phyloP scores from a whole-genome alignment of 768 basidiomycete species.

The Russula griseocarnosa region DNA sequence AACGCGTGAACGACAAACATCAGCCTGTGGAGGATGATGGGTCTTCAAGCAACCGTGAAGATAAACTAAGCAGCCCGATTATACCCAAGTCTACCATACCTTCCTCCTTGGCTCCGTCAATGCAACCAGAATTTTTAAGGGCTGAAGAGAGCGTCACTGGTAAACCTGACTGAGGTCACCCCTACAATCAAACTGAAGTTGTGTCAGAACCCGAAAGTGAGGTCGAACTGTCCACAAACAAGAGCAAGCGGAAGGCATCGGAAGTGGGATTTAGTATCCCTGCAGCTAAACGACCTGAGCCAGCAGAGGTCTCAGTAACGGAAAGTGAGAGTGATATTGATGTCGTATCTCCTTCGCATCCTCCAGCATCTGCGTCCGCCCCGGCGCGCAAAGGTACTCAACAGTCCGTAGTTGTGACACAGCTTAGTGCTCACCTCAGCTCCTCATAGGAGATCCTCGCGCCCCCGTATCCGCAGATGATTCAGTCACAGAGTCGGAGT shows the following conservation, averaged over 20 bases:
- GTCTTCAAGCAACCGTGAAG: constrained; percentile 14
- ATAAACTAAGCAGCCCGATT: constrained; percentile 10
- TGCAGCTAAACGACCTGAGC: constrained; percentile 14
- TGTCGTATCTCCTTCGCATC: background rate
- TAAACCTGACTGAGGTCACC: constrained; percentile 8
- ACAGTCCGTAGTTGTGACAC: background rate
- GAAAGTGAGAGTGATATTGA: constrained; percentile 23
- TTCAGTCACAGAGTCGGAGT: constrained; percentile 48
- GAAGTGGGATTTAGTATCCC: constrained; percentile 19
- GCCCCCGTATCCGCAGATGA: constrained; percentile 31
- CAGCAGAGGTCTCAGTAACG: constrained; percentile 12
- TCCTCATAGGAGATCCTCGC: constrained; percentile 14
- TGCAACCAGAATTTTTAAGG: background rate
- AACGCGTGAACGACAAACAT: constrained; percentile 25
- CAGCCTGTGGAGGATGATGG: constrained; percentile 17
- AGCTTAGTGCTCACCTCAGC: constrained; percentile 1
- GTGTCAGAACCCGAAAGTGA: constrained; percentile 35
- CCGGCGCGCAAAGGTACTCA: background rate
- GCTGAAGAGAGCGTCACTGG: constrained; percentile 21
- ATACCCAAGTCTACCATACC: constrained; percentile 2
- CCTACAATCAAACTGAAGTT: constrained; percentile 3
- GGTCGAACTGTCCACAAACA: constrained; percentile 1
- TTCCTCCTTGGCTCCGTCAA: background rate
- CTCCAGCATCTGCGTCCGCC: background rate
- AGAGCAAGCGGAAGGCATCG: constrained; percentile 19